Evolutionary conservation across 305 asterid genomes (phyloP).

Genomic region (Solanum chacoense): DNA sequence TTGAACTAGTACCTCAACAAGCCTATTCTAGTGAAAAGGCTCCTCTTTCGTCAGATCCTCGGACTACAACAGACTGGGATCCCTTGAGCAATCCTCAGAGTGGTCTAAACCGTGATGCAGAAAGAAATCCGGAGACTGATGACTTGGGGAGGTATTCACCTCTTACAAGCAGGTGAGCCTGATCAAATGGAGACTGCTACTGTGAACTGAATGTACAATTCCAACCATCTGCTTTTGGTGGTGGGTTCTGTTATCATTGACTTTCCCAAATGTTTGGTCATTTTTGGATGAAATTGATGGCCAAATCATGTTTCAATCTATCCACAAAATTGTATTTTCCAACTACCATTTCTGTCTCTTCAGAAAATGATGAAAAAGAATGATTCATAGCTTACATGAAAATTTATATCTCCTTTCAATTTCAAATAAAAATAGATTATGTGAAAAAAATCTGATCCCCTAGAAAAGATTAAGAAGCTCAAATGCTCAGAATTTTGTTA

Average conservation of each 20-base stretch:
- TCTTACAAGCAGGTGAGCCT: conserved; percentile 74
- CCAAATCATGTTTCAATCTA: background rate
- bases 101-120: conserved; percentile 28
- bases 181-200: conserved; percentile 41
- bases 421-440: background rate
- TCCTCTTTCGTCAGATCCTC: conserved; percentile 48
- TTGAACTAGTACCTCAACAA: conserved; percentile 74
- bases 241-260: conserved; percentile 39
- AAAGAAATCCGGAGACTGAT: conserved; percentile 43
- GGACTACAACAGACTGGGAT: conserved; percentile 46
- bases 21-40: conserved; percentile 50
- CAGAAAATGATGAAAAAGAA: background rate
- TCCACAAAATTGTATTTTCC: background rate
- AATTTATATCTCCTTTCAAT: background rate
- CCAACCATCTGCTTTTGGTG: conserved; percentile 33
- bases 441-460: background rate
- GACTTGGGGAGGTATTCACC: conserved; percentile 59
- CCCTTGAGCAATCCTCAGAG: conserved; percentile 44
- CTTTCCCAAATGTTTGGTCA: conserved; percentile 14
- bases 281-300: conserved; percentile 15
- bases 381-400: background rate
- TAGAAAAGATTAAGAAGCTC: background rate
- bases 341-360: background rate
- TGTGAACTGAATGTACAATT: conserved; percentile 45
- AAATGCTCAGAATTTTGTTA: background rate